Evolutionary conservation across 768 basidiomycete genomes (phyloP).

Genomic region (Ramaria sp.): DNA sequence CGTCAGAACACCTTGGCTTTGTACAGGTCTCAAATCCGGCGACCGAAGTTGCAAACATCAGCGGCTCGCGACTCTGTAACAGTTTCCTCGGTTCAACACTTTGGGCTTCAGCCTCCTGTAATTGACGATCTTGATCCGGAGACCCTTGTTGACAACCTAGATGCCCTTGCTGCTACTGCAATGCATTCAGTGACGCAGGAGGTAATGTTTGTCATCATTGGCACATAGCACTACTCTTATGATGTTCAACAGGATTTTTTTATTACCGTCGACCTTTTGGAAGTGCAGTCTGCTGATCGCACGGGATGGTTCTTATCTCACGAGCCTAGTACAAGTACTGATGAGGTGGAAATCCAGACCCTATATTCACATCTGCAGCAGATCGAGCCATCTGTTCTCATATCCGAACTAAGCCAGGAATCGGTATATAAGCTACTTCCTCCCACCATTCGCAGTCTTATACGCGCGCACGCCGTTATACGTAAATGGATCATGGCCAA

Average conservation of each 20-base stretch:
- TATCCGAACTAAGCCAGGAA: conserved; percentile 62
- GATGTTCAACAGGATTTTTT: conserved; percentile 52
- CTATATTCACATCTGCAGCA: conserved; percentile 67
- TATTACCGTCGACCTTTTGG: conserved; percentile 65
- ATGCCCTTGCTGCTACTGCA: conserved; percentile 65
- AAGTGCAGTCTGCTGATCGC: conserved; percentile 70
- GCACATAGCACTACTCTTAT: background rate
- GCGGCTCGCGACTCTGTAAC: conserved; percentile 3
- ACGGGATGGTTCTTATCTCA: conserved; percentile 65
- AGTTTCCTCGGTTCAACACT: conserved; percentile 12
- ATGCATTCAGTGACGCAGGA: conserved; percentile 72
- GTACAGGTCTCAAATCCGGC: conserved; percentile 47
- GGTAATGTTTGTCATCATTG: conserved; percentile 27
- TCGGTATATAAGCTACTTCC: conserved; percentile 65
- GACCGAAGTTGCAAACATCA: conserved; percentile 28
- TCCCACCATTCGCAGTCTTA: conserved; percentile 63
- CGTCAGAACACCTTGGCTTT: conserved; percentile 28
- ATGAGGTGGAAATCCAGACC: conserved; percentile 67
- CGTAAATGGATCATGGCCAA: conserved; percentile 73
- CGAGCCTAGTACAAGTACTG: conserved; percentile 44
- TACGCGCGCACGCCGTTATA: conserved; percentile 65
- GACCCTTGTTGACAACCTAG: conserved; percentile 67
- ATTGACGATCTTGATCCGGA: conserved; percentile 54
- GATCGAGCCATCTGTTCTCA: conserved; percentile 59
- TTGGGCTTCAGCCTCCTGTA: conserved; percentile 42